Conservation (phyloP, 1,284 basidiomycete genomes). For the Sporisorium sorghi region DNA sequence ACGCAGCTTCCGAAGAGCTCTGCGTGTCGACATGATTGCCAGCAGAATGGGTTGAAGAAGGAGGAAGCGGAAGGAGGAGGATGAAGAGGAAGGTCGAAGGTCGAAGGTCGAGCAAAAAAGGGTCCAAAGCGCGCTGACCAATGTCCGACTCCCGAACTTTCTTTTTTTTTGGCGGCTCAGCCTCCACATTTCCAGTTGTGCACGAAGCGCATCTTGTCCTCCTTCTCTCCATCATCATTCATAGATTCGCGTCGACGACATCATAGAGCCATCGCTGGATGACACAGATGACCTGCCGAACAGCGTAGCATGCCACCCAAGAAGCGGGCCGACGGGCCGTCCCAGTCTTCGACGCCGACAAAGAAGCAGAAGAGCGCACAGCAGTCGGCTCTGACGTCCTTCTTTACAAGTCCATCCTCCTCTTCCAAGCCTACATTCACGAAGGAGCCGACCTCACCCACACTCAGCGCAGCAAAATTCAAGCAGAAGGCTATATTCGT, state of each 20-base stretch:
- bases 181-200: constrained; percentile 37
- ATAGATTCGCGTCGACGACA: not conserved
- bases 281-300: not conserved
- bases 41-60: not conserved
- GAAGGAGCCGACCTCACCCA: constrained; percentile 18
- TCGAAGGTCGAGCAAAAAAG: constrained; percentile 2
- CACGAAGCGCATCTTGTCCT: not conserved
- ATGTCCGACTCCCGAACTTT: constrained; percentile 25
- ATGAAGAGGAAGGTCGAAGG: not conserved
- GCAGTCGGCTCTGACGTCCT: constrained; percentile 44
- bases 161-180: constrained; percentile 14
- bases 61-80: not conserved
- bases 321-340: constrained; percentile 28
- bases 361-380: constrained; percentile 36
- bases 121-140: not conserved
- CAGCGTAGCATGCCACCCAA: constrained; percentile 30
- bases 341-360: constrained; percentile 32
- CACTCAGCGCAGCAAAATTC: constrained; percentile 7
- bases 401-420: constrained; percentile 45
- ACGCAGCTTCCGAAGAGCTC: not conserved
- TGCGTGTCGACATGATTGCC: not conserved
- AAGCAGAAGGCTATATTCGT: constrained; percentile 19
- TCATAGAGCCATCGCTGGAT: too few relatives aligned
- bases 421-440: constrained; percentile 9
- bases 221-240: not conserved